These are phyloP conservation scores for Monosporozyma yasuniensis DNA, from an alignment of 805 yeast genomes.

Conservation along the genomic window DNA sequence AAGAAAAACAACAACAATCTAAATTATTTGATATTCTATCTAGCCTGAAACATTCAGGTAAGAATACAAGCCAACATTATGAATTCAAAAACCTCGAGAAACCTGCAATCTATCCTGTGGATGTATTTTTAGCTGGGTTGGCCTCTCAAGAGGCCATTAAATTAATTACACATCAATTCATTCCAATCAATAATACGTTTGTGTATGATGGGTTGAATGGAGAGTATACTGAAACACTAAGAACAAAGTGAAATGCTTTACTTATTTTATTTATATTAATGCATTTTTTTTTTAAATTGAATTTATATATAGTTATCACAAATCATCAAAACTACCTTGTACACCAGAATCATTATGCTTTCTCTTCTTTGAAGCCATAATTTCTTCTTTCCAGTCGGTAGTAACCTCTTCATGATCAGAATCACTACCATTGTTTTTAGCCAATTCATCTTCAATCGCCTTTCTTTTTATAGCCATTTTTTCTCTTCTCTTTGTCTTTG, in stretches of 20 bases:
- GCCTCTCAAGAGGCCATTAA: constrained; percentile 81
- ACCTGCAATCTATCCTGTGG: constrained; percentile 19
- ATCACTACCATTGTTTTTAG: constrained; percentile 36
- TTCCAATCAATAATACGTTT: constrained; percentile 63
- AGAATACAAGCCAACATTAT: neutral
- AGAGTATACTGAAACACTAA: neutral
- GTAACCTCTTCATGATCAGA: constrained; percentile 36
- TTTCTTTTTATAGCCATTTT: constrained; percentile 48
- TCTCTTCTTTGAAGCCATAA: constrained; percentile 54
- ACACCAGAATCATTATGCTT: constrained; percentile 35
- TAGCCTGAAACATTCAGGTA: neutral
- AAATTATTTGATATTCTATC: neutral
- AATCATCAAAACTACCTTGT: constrained; percentile 55
- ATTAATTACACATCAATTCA: constrained; percentile 65
- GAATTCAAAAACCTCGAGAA: constrained; percentile 16
- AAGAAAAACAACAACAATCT: neutral
- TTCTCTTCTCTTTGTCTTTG: constrained; percentile 52
- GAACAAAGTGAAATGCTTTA: neutral
- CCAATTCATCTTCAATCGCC: constrained; percentile 46
- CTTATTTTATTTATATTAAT: neutral
- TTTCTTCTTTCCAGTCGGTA: constrained; percentile 83
- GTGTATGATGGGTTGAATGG: constrained; percentile 54
- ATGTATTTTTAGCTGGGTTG: constrained; percentile 69
- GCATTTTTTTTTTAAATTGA: neutral
- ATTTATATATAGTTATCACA: constrained; percentile 26